Conservation (phyloP, 352 stramenopile species). For the Elongisporangium senticosum region DNA sequence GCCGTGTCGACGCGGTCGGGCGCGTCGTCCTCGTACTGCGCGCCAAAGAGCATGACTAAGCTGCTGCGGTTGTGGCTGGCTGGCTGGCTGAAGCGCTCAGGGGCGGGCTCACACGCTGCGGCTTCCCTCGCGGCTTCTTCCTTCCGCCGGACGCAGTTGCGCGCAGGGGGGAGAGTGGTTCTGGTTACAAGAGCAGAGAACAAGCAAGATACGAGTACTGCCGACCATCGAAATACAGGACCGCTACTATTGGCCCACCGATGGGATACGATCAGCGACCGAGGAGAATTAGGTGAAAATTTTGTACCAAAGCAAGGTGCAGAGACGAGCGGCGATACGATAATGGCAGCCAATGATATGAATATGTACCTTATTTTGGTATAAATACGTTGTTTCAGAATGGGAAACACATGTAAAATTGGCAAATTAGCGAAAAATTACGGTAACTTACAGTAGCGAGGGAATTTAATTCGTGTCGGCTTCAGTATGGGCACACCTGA, state of each 20-base stretch:
- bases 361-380: background rate
- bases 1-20: constrained; percentile 17
- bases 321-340: background rate
- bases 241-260: background rate
- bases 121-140: background rate
- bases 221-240: background rate
- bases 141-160: background rate
- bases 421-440: background rate
- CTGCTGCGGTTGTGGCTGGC: background rate
- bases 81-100: background rate
- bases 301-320: background rate
- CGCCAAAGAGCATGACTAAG: constrained; percentile 26
- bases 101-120: background rate
- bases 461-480: background rate
- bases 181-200: background rate
- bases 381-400: background rate
- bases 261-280: background rate
- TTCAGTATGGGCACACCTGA: background rate
- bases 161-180: background rate
- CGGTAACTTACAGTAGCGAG: background rate
- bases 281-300: background rate
- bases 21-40: constrained; percentile 38
- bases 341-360: background rate
- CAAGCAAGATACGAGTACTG: background rate
- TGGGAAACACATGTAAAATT: too few species aligned